Percentiles rank a stretch among this genome's conserved stretches.
phyloP scores from a whole-genome alignment of 179 eudicot species.

The Gypsophila paniculata region DNA sequence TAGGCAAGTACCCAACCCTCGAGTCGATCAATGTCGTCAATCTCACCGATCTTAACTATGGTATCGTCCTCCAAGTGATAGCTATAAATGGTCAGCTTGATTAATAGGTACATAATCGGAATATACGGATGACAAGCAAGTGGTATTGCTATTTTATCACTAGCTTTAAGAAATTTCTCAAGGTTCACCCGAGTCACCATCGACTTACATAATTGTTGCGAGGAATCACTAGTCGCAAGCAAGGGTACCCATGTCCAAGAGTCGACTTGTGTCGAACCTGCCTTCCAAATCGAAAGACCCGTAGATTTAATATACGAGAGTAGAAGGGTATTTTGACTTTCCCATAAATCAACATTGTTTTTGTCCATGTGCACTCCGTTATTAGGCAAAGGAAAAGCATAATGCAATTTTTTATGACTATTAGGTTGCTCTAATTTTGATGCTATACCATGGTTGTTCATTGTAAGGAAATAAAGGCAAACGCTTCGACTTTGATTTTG shows the following conservation, averaged over 20 bases:
- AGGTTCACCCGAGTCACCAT: background rate
- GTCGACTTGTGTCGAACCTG: background rate
- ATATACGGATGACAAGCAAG: background rate
- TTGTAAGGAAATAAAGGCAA: background rate
- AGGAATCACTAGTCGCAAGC: background rate
- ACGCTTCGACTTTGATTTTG: background rate
- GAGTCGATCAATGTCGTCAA: background rate
- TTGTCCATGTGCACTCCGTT: too few species aligned
- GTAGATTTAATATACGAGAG: background rate
- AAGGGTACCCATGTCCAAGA: background rate
- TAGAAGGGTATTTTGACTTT: background rate
- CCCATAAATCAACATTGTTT: background rate
- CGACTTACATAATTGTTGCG: background rate
- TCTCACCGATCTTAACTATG: background rate
- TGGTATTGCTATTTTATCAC: background rate
- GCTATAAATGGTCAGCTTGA: background rate
- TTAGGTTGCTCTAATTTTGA: background rate
- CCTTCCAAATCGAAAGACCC: background rate
- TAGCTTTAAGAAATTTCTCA: background rate
- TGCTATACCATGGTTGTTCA: background rate
- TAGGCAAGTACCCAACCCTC: background rate
- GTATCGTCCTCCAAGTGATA: background rate
- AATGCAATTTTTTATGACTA: background rate
- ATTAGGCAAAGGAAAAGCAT: background rate
- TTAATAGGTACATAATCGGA: background rate